phyloP scores from a whole-genome alignment of 1,284 basidiomycete species.

The Sporisorium graminicola region DNA sequence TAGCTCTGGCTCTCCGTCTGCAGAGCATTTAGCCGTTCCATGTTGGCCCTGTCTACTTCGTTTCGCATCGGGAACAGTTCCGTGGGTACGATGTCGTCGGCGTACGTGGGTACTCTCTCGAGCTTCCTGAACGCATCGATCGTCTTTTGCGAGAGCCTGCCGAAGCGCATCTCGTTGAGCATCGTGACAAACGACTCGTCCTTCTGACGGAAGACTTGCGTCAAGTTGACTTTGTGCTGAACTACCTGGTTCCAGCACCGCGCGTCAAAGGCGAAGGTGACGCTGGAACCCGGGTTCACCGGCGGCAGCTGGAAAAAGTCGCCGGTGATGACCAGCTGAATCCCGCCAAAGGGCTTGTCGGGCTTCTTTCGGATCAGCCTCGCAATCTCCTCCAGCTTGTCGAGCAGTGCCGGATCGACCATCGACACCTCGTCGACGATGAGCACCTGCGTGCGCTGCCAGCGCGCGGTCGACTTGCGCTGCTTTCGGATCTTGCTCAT shows the following conservation, averaged over 20 bases:
- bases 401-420: slow-evolving; percentile 92
- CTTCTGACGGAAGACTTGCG: slow-evolving; percentile 84
- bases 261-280: slow-evolving; percentile 79
- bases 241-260: slow-evolving; percentile 84
- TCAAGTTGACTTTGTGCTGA: slow-evolving; percentile 83
- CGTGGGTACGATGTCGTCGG: slow-evolving; percentile 59
- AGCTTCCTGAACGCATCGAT: slow-evolving; percentile 54
- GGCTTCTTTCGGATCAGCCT: slow-evolving; percentile 75
- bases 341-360: slow-evolving; percentile 86
- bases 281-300: slow-evolving; percentile 74
- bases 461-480: slow-evolving; percentile 77
- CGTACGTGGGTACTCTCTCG: slow-evolving; percentile 49
- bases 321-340: slow-evolving; percentile 91
- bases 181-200: slow-evolving; percentile 70
- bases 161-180: slow-evolving; percentile 63
- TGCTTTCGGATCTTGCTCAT: slow-evolving; percentile 78
- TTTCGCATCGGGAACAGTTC: slow-evolving; percentile 81
- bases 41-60: slow-evolving; percentile 83
- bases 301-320: slow-evolving; percentile 98
- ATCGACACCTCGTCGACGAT: slow-evolving; percentile 97
- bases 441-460: slow-evolving; percentile 82
- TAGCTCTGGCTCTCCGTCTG: slow-evolving; percentile 49
- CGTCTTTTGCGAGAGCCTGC: slow-evolving; percentile 55
- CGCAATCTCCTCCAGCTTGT: slow-evolving; percentile 83
- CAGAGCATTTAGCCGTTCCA: slow-evolving; percentile 73